A percentile compares a stretch with the other conserved stretches of the same genome.
Conservation (phyloP, 139 green algal species). For the Coelastrella sp. region DNA sequence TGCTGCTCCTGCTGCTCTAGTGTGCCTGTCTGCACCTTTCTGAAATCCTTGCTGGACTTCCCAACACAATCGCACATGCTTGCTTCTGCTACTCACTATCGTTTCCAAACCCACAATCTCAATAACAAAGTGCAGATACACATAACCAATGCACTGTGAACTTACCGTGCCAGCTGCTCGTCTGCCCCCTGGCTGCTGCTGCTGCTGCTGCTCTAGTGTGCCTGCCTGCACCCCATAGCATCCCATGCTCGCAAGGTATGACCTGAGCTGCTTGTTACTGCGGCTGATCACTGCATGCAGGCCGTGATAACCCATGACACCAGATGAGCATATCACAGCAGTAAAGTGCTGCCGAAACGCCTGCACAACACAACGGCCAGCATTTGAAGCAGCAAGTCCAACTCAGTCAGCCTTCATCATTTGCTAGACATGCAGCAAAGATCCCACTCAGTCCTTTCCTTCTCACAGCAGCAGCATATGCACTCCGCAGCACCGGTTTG, state of each 20-base stretch:
- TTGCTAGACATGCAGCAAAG: no score
- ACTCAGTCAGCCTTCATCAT: no score
- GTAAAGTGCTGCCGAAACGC: slow-evolving; percentile 22
- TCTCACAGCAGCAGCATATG: no score
- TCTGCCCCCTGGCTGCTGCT: neutral
- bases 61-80: no score
- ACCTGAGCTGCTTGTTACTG: slow-evolving; percentile 16
- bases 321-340: neutral
- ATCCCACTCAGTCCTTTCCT: no score
- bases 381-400: no score
- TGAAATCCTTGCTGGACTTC: no score
- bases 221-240: neutral
- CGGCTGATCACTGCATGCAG: slow-evolving; percentile 10
- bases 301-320: neutral
- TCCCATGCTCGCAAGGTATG: slow-evolving; percentile 1
- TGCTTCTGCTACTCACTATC: no score
- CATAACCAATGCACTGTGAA: neutral
- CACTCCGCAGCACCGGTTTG: no score
- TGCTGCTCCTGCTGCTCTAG: slow-evolving; percentile 23
- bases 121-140: no score
- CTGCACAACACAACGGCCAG: neutral
- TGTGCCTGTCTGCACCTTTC: neutral
- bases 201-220: slow-evolving; percentile 27
- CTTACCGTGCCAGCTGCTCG: neutral
- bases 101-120: no score